Evolutionary conservation across 2,329 filamentous ascomycete species (phyloP).

Genomic region (Colletotrichum orchidophilum): DNA sequence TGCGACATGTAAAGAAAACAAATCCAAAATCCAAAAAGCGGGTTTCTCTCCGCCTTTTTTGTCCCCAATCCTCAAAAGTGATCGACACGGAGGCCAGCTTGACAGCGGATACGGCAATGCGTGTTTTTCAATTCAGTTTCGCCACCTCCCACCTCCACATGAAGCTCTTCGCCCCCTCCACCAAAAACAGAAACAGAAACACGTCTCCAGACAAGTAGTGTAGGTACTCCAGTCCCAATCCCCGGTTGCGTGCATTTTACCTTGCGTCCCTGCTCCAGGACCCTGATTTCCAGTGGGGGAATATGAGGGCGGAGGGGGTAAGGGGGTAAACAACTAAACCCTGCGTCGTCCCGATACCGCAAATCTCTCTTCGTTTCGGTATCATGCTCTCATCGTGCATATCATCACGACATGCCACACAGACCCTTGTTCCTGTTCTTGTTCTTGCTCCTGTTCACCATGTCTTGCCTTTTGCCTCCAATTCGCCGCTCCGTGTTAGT

Average conservation of each 20-base stretch:
- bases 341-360: background rate
- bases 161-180: background rate
- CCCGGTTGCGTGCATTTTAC: background rate
- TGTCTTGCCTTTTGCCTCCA: background rate
- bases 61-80: background rate
- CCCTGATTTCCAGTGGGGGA: background rate
- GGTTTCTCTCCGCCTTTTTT: background rate
- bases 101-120: background rate
- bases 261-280: background rate
- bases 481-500: background rate
- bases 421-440: background rate
- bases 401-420: background rate
- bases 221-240: background rate
- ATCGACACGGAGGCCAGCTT: background rate
- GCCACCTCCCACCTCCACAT: background rate
- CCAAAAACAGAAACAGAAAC: background rate
- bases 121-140: background rate
- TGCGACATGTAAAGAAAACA: background rate
- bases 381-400: slow-evolving; percentile 23
- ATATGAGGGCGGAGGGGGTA: too few relatives aligned
- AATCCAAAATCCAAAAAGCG: background rate
- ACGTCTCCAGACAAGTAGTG: background rate
- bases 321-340: background rate
- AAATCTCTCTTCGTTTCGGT: background rate
- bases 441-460: too few relatives aligned